Base-by-base conservation (phyloP, 768 basidiomycete species). In the Suillus weaverae region DNA sequence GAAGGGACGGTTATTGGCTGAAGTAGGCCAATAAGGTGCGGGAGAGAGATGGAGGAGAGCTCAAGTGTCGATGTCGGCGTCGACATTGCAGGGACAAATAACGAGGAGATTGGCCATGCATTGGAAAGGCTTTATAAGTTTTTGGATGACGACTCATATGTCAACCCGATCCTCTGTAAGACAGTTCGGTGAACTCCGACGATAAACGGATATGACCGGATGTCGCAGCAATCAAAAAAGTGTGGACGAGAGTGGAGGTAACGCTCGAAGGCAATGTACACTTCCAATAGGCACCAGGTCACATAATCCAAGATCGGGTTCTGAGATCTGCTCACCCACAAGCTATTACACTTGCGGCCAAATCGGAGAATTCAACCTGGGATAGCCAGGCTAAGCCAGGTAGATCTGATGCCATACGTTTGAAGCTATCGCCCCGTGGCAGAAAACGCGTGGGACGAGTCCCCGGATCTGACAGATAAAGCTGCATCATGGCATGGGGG, bases 1-100 rank as follows among this genome's bases (percentile, higher is more conserved):
- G 77, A 75, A 50, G 86, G 78, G 65, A 87, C 71, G 41, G 86
- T 85, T 68, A 90, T 81, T 56, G 86, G 85, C 30, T 78, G 74
- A 39, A 94, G 82, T 6, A 83, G 81, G 33, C 74, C 73, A 71
- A 85, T 85, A 43, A 92, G 84, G 26, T 79, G 73, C 26, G 77
- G 68, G 54, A 83, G 75, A 63, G 86, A 75, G 51, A 85, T 77
- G 61, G 78, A 71, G 63, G 76, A 71, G 62, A 78, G 78, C 26
- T 75, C 68, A 62, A 35, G 10, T 26, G 70, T 65, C 57, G 78
- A 72, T 43, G 74, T 71, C 71, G 73, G 73, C 65, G 78, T 70
- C 71, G 74, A 73, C 79, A 81, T 80, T 72, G 75, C 61, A 65
- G 73, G 73, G 64, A 57, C 56, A 77, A 74, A 41, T 74, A 70